Evolutionary conservation across 768 basidiomycete genomes (phyloP).

Genomic region (Kwoniella europaea): DNA sequence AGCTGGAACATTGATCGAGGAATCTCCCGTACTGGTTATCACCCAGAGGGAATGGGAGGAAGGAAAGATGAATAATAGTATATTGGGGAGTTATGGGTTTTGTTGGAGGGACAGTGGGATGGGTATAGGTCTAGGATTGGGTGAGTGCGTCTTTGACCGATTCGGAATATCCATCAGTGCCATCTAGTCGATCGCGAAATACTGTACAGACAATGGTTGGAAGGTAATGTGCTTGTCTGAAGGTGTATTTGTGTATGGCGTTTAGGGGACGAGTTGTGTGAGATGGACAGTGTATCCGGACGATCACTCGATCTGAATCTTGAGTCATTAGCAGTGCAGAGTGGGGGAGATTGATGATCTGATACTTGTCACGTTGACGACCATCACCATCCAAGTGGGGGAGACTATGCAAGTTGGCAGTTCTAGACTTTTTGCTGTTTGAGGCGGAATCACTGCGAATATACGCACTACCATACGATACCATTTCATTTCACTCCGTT

Average conservation of each 20-base stretch:
- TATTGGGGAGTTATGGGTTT: slow-evolving; percentile 56
- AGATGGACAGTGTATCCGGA: not conserved
- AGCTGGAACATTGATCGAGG: slow-evolving; percentile 71
- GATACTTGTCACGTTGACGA: not conserved
- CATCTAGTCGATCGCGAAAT: too few relatives aligned
- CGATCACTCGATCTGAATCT: not conserved
- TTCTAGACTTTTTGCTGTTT: not conserved
- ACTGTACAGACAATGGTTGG: too few relatives aligned
- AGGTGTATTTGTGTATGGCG: not conserved
- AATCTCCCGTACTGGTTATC: slow-evolving; percentile 83
- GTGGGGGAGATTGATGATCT: not conserved
- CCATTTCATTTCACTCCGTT: not conserved
- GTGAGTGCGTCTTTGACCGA: slow-evolving; percentile 30
- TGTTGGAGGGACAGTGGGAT: slow-evolving; percentile 54
- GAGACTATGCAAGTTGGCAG: not conserved
- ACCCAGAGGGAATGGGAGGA: slow-evolving; percentile 66
- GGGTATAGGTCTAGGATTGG: slow-evolving; percentile 53
- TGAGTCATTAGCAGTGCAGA: not conserved
- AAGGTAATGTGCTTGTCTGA: not conserved
- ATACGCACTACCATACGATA: not conserved
- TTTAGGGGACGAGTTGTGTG: not conserved
- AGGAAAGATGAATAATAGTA: slow-evolving; percentile 46
- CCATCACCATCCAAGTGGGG: slow-evolving; percentile 9
- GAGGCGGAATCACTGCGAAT: not conserved
- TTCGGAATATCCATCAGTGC: too few relatives aligned